phyloP scores from a whole-genome alignment of 441 rosid species.

The Caryocar brasiliense region DNA sequence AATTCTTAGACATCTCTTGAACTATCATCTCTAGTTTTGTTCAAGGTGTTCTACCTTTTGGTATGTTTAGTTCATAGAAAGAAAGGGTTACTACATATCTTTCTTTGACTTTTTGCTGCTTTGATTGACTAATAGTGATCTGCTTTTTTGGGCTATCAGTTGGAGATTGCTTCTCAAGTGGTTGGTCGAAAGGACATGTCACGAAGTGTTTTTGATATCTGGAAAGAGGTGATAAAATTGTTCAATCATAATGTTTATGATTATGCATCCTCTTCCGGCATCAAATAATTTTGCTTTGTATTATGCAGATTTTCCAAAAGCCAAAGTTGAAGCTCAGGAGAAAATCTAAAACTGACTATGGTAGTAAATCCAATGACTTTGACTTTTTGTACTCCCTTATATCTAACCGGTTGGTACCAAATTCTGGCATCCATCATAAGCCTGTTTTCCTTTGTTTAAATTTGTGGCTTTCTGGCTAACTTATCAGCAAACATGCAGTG shows the following conservation, averaged over 20 bases:
- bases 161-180: constrained; percentile 81
- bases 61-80: too few relatives aligned
- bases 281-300: constrained; percentile 13
- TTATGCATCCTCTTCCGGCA: constrained; percentile 11
- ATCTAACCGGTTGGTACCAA: constrained; percentile 54
- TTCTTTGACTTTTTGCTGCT: not conserved
- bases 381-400: constrained; percentile 59
- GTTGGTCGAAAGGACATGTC: constrained; percentile 89
- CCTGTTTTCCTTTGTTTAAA: constrained; percentile 4
- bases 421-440: constrained; percentile 5
- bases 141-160: constrained; percentile 37
- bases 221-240: constrained; percentile 74
- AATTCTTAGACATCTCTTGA: not conserved
- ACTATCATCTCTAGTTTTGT: constrained; percentile 2
- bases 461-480: constrained; percentile 1
- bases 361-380: constrained; percentile 38
- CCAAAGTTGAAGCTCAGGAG: constrained; percentile 48
- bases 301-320: constrained; percentile 73
- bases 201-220: constrained; percentile 75
- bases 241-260: constrained; percentile 3
- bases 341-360: constrained; percentile 19
- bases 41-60: not conserved
- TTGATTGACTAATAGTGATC: constrained; percentile 6
- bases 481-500: constrained; percentile 51
- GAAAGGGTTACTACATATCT: too few relatives aligned